Conservation (phyloP, 2,329 filamentous ascomycete species). For the Botrytis sinoallii region DNA sequence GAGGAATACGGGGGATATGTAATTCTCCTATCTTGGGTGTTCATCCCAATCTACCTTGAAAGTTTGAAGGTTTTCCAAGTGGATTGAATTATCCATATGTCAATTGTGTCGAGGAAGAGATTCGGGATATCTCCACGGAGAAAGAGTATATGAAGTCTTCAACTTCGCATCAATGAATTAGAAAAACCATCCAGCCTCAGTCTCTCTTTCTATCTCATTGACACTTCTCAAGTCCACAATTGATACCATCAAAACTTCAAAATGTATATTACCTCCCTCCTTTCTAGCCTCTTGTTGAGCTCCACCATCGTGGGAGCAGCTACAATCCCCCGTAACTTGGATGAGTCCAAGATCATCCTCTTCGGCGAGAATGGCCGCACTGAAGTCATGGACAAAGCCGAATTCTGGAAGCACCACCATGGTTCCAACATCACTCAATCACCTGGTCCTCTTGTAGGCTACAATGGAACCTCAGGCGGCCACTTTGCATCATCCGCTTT, state of each 20-base stretch:
- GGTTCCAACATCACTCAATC: neutral
- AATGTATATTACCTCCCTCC: constrained; percentile 5
- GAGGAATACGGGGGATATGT: neutral
- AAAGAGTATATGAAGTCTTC: constrained; percentile 4
- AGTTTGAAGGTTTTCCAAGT: neutral
- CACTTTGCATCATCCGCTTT: neutral
- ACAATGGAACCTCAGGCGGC: neutral
- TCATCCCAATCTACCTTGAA: neutral
- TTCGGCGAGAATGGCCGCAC: neutral
- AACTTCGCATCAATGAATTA: neutral
- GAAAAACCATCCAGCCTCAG: constrained; percentile 3
- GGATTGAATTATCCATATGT: neutral
- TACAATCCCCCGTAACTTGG: neutral
- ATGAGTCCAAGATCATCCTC: constrained; percentile 8
- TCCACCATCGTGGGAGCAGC: constrained; percentile 3
- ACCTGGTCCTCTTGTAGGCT: neutral
- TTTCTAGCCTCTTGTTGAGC: constrained; percentile 7
- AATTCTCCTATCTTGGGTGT: neutral
- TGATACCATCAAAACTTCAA: neutral
- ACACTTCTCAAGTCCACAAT: neutral
- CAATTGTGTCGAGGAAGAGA: neutral
- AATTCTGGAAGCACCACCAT: neutral
- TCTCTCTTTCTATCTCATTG: neutral
- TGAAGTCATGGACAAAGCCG: constrained; percentile 12
- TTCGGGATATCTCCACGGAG: neutral